phyloP scores from a whole-genome alignment of 2,329 filamentous ascomycete species.

The Talaromyces sp. region DNA sequence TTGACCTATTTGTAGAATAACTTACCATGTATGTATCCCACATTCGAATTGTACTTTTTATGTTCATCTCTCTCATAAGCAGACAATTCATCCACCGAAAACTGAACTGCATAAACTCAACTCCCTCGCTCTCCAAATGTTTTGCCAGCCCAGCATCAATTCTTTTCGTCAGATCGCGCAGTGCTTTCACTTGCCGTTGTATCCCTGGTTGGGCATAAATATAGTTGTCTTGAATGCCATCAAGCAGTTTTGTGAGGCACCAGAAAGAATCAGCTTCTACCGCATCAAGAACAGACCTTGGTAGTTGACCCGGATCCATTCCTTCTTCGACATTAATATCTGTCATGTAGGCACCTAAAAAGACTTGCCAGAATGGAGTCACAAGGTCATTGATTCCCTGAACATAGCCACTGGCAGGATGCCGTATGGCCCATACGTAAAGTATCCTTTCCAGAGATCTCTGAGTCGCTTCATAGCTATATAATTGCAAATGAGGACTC shows the following conservation, averaged over 20 bases:
- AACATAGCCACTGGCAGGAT: constrained; percentile 95
- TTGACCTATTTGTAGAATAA: not conserved
- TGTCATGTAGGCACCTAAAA: constrained; percentile 91
- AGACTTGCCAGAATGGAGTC: constrained; percentile 97
- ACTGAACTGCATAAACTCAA: constrained; percentile 99
- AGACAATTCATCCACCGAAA: constrained; percentile 99
- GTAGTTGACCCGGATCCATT: constrained; percentile 95
- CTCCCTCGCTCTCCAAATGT: constrained; percentile 83
- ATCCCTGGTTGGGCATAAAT: constrained; percentile 97
- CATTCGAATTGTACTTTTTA: constrained; percentile 96
- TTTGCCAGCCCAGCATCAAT: constrained; percentile 83
- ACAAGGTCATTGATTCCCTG: constrained; percentile 98
- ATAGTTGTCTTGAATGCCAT: constrained; percentile 98
- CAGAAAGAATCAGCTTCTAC: constrained; percentile 98
- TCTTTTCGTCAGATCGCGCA: constrained; percentile 84
- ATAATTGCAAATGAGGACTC: constrained; percentile 91
- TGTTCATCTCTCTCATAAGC: constrained; percentile 94
- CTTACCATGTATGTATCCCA: constrained; percentile 97
- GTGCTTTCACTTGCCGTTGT: constrained; percentile 82
- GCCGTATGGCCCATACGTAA: constrained; percentile 95
- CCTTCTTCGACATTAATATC: constrained; percentile 86
- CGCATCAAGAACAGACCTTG: constrained; percentile 84
- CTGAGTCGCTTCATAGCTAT: constrained; percentile 94
- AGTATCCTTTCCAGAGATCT: constrained; percentile 89
- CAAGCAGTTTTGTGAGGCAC: constrained; percentile 96